Percentiles rank a stretch among this genome's conserved stretches.
phyloP scores from a whole-genome alignment of 768 basidiomycete species.

The Nevesoporus exiguus region DNA sequence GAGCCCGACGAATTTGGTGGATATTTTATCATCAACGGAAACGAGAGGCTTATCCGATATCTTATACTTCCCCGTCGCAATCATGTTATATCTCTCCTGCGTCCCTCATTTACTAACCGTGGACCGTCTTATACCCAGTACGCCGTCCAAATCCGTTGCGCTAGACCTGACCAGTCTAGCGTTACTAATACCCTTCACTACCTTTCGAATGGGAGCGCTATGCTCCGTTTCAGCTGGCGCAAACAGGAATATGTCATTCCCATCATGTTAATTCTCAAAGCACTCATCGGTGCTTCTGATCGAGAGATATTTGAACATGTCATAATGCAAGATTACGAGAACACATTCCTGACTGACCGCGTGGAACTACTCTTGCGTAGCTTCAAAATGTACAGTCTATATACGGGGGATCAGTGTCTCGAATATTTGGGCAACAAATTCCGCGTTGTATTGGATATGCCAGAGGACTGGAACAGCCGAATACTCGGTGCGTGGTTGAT shows the following conservation, averaged over 20 bases:
- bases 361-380: slow-evolving; percentile 91
- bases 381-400: slow-evolving; percentile 89
- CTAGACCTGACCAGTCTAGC: slow-evolving; percentile 88
- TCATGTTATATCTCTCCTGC: slow-evolving; percentile 89
- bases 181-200: slow-evolving; percentile 98
- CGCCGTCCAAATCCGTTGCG: slow-evolving; percentile 94
- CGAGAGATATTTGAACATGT: slow-evolving; percentile 96
- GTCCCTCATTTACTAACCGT: slow-evolving; percentile 87
- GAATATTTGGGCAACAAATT: slow-evolving; percentile 97
- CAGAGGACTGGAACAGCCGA: slow-evolving; percentile 89
- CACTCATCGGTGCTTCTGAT: slow-evolving; percentile 86
- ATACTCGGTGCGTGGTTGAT: slow-evolving; percentile 81
- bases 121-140: slow-evolving; percentile 94
- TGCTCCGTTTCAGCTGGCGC: slow-evolving; percentile 92
- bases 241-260: slow-evolving; percentile 99
- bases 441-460: slow-evolving; percentile 82
- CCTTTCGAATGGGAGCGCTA: slow-evolving; percentile 93
- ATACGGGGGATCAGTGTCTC: slow-evolving; percentile 86
- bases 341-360: slow-evolving; percentile 96
- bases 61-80: slow-evolving; percentile 94
- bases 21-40: slow-evolving; percentile 98
- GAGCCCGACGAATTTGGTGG: slow-evolving; percentile 99
- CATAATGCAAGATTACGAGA: slow-evolving; percentile 94
- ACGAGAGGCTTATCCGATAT: slow-evolving; percentile 97
- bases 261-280: slow-evolving; percentile 94